Base-by-base conservation (phyloP, 1,284 basidiomycete genomes). In the Thecaphora frezii region DNA sequence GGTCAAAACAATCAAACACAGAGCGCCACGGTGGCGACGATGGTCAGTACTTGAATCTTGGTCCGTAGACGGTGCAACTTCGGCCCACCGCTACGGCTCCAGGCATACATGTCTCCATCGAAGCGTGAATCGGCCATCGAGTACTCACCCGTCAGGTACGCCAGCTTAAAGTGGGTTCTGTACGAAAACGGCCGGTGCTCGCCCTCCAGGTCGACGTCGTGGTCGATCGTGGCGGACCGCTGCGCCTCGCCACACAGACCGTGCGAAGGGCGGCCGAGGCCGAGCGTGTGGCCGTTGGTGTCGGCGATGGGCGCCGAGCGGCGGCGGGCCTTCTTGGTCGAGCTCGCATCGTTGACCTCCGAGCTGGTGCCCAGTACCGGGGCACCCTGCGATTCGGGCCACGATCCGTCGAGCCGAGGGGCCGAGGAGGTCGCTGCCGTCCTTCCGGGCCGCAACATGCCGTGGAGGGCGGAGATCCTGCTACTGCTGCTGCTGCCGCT, bases 141-240 rank as follows among this genome's bases (percentile, higher is more conserved):
- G 5, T 5, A 81, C 86, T 68, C 69, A 89, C 89, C 84, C 40
- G 89, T 90, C 18, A 86, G 83, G 76, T 89, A 91, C 5, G 88
- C 87, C 41, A 84, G 81, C 73, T 88, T 88, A 82, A 93, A 96
- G 74, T 90, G 86, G 51, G 82, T 81, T 51, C 85, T 84, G 77
- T 86, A 89, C 7, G 86, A 87, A 65, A 85, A 84, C 12, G 66
- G 65, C 52, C 25, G 33, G 7, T 36, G 33, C 33, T 36, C 28
- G 28, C 28, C 28, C 8, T 14, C 28, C 28, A 30, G 28, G 7
- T 36, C 33, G 43, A 23, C 24, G 16, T 5, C 43, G 28, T 19
- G 16, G 7, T 24, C 43, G 9, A 67, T 13, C 40, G 56, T 66
- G 28, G 54, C 58, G 8, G 58, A 62, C 38, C 14, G 37, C 40